Evolutionary conservation across 768 basidiomycete species (phyloP).

Genomic region (Tricholoma matsutake): DNA sequence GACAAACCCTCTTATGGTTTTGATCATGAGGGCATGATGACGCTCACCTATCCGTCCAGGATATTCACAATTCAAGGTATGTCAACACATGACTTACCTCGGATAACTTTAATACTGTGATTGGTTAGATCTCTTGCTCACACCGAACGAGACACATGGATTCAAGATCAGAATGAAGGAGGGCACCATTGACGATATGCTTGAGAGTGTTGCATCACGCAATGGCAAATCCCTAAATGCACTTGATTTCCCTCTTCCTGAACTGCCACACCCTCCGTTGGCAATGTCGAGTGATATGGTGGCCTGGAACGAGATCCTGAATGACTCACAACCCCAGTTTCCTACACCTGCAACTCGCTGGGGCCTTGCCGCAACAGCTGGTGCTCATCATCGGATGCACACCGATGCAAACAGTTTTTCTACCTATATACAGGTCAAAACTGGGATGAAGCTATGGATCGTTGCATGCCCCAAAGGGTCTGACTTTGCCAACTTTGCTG

Average conservation of each 20-base stretch:
- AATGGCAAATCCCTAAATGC: neutral
- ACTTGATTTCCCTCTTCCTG: neutral
- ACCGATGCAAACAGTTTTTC: neutral
- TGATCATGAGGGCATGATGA: neutral
- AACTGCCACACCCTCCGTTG: neutral
- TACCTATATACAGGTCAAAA: neutral
- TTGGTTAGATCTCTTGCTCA: too few species aligned
- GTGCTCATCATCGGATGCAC: neutral
- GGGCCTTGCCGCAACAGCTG: constrained; percentile 3
- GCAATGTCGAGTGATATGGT: neutral
- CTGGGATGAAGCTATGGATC: constrained; percentile 5
- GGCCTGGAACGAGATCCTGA: neutral
- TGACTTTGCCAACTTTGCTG: neutral
- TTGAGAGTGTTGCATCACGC: neutral
- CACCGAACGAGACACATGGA: too few species aligned
- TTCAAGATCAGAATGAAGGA: neutral
- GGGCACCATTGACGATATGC: neutral
- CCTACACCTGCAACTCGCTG: neutral
- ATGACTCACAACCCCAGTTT: neutral
- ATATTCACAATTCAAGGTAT: neutral
- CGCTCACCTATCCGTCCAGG: neutral
- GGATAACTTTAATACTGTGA: too few species aligned
- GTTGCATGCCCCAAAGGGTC: constrained; percentile 1
- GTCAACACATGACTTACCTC: neutral
- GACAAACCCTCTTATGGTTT: neutral